A percentile compares a stretch with the other conserved stretches of the same genome.
These are phyloP conservation scores for Solanum ossicruentum DNA, from an alignment of 257 asterid species.

Conservation along the genomic window DNA sequence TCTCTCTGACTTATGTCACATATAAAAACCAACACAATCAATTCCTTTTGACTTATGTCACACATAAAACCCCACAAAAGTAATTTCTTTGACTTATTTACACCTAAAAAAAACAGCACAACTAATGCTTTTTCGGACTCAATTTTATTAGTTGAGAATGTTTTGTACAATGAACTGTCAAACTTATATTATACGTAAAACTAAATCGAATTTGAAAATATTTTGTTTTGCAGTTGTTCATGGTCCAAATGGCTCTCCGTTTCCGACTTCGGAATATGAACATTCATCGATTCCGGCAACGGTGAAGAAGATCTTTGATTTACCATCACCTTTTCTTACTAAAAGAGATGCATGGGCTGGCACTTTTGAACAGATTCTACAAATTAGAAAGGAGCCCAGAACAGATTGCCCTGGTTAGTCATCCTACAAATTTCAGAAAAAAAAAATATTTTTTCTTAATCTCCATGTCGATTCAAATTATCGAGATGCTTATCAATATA, in stretches of 20 bases:
- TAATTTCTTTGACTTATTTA: background rate
- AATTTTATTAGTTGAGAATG: rapidly evolving
- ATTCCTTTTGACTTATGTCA: background rate
- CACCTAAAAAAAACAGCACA: background rate
- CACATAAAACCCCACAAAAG: background rate
- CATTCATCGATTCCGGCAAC: constrained; percentile 94
- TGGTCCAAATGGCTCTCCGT: constrained; percentile 67
- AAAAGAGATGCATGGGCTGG: constrained; percentile 88
- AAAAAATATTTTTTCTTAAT: too few species aligned
- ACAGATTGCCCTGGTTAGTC: constrained; percentile 73
- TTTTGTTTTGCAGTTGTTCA: constrained; percentile 55
- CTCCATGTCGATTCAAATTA: too few species aligned
- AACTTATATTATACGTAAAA: background rate
- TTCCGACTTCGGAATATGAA: constrained; percentile 60
- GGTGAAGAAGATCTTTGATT: constrained; percentile 69
- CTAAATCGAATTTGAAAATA: background rate
- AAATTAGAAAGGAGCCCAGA: constrained; percentile 39
- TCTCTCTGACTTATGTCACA: background rate
- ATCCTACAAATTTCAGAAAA: background rate
- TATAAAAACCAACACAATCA: background rate
- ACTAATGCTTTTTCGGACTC: background rate
- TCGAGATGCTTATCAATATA: too few species aligned
- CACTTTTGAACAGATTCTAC: constrained; percentile 53
- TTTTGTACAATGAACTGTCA: background rate
- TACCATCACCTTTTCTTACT: constrained; percentile 61